Conservation (phyloP, 2,329 filamentous ascomycete species). For the Ceratocystis eucalypticola region DNA sequence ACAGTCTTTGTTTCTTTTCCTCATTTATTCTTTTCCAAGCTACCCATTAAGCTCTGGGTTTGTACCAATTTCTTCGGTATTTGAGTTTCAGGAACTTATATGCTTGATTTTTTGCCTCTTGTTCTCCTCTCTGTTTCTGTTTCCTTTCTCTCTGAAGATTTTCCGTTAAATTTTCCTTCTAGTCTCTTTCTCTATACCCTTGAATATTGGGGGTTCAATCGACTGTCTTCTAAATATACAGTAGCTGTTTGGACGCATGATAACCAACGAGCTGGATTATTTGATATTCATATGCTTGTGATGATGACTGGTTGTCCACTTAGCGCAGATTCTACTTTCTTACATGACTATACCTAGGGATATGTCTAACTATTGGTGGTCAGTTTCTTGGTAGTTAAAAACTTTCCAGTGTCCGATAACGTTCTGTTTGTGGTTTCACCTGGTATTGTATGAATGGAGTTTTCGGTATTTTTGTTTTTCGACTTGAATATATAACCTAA, state of each 20-base stretch:
- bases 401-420: background rate
- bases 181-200: no score
- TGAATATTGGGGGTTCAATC: no score
- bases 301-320: no score
- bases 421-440: background rate
- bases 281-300: no score
- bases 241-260: no score
- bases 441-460: background rate
- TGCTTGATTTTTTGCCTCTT: no score
- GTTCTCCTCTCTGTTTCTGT: background rate
- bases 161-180: no score
- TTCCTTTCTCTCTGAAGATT: background rate
- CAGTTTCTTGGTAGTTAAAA: background rate
- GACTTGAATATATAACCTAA: background rate
- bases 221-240: no score
- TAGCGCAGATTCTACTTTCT: background rate
- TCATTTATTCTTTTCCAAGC: background rate
- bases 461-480: background rate
- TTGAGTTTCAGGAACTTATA: background rate
- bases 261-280: no score
- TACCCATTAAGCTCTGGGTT: background rate
- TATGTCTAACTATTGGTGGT: background rate
- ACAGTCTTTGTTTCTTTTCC: constrained; percentile 11
- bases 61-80: constrained; percentile 7
- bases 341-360: background rate